These are phyloP conservation scores for Colletotrichum paranaense DNA, from an alignment of 2,329 filamentous ascomycete species.

Conservation along the genomic window DNA sequence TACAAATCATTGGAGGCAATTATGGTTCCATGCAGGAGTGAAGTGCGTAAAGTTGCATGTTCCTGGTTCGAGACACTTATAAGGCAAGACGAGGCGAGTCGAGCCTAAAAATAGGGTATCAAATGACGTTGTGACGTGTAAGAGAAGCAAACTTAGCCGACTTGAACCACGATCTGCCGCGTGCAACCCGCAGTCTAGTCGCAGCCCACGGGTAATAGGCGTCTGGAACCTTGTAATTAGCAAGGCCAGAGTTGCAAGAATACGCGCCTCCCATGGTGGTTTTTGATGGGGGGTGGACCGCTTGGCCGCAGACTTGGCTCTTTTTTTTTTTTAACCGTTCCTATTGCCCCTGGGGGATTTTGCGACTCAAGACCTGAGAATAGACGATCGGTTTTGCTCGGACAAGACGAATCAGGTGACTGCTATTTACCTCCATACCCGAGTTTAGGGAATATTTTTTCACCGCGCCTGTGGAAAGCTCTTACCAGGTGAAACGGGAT, in stretches of 20 bases:
- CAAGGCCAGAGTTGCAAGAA: constrained; percentile 14
- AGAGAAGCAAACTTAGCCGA: constrained; percentile 36
- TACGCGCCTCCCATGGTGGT: not conserved
- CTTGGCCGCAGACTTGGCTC: constrained; percentile 13
- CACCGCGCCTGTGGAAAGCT: not conserved
- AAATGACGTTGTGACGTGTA: constrained; percentile 30
- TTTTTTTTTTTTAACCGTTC: not conserved
- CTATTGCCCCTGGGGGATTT: not conserved
- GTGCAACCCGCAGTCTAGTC: constrained; percentile 22
- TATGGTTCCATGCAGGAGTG: constrained; percentile 29
- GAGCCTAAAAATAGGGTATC: constrained; percentile 23
- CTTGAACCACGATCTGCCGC: constrained; percentile 12
- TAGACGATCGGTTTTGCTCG: not conserved
- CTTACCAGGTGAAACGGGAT: constrained; percentile 17
- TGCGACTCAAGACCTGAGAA: not conserved
- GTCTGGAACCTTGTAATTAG: constrained; percentile 27
- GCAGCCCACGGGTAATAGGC: constrained; percentile 19
- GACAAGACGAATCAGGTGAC: not conserved
- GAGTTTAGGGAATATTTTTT: not conserved
- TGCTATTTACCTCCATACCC: not conserved
- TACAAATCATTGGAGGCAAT: constrained; percentile 16
- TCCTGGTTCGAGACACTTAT: constrained; percentile 23
- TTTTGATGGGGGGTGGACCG: not conserved
- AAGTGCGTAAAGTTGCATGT: constrained; percentile 31
- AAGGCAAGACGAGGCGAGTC: constrained; percentile 32